Evolutionary conservation across 2,329 filamentous ascomycete species (phyloP).

Genomic region (Parafenestella ontariensis): DNA sequence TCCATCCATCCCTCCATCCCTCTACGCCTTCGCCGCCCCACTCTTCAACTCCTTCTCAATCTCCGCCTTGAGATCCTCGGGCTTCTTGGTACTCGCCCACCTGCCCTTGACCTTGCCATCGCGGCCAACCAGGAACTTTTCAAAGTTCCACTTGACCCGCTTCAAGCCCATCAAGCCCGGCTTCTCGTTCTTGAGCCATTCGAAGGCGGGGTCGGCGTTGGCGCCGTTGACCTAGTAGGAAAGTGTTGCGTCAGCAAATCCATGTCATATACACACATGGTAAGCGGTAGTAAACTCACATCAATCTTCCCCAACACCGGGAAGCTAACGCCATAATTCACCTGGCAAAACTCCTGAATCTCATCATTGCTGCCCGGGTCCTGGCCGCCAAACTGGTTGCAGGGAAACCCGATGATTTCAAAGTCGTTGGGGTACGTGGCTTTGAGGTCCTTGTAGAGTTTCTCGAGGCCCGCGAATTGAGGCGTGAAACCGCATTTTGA

Average conservation of each 20-base stretch:
- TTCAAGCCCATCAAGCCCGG: slow-evolving; percentile 87
- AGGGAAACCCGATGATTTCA: slow-evolving; percentile 91
- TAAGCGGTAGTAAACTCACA: no score
- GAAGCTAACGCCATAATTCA: slow-evolving; percentile 95
- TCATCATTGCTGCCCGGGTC: slow-evolving; percentile 78
- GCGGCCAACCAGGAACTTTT: slow-evolving; percentile 90
- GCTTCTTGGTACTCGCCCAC: slow-evolving; percentile 90
- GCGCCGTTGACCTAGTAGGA: slow-evolving; percentile 72
- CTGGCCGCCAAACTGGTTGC: slow-evolving; percentile 95
- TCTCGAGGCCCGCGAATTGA: slow-evolving; percentile 90
- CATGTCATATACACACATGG: no score
- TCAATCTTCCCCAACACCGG: slow-evolving; percentile 91
- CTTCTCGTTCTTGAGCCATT: slow-evolving; percentile 75
- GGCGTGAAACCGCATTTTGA: slow-evolving; percentile 99
- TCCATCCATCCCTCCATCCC: background rate
- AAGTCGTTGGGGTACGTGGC: slow-evolving; percentile 77
- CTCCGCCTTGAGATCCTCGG: slow-evolving; percentile 75
- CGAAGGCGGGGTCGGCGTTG: slow-evolving; percentile 77
- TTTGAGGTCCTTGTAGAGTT: slow-evolving; percentile 80
- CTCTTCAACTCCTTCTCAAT: slow-evolving; percentile 81
- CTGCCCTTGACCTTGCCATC: slow-evolving; percentile 86
- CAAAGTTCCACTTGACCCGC: slow-evolving; percentile 99
- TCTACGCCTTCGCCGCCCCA: slow-evolving; percentile 14
- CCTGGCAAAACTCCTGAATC: slow-evolving; percentile 75
- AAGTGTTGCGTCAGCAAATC: no score